Percentiles rank a stretch among this genome's conserved stretches.
Conservation (phyloP, 345 rosid species). For the Turnera subulata region DNA sequence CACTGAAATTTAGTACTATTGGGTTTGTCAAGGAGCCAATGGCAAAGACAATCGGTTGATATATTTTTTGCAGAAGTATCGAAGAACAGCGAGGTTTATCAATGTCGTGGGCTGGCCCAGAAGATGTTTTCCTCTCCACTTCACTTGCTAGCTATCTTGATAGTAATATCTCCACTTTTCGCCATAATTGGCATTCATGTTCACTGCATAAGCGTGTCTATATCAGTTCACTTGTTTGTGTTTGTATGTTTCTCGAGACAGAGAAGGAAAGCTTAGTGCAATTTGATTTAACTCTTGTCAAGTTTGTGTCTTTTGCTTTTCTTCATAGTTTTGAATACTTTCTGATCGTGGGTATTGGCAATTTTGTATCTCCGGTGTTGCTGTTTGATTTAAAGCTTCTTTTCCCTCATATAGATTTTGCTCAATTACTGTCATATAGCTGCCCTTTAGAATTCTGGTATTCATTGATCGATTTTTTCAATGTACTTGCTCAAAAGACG, state of each 20-base stretch:
- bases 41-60: constrained; percentile 29
- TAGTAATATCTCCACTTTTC: constrained; percentile 7
- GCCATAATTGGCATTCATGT: no score
- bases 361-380: background rate
- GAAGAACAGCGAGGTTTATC: constrained; percentile 32
- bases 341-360: background rate
- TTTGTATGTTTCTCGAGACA: background rate
- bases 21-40: constrained; percentile 28
- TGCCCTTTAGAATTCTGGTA: background rate
- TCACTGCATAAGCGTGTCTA: no score
- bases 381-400: background rate
- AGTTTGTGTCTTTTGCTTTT: background rate
- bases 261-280: background rate
- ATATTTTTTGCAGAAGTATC: constrained; percentile 20
- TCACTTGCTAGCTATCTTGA: constrained; percentile 31
- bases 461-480: no score
- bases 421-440: background rate
- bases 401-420: background rate
- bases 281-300: background rate
- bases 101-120: constrained; percentile 30
- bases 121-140: constrained; percentile 24
- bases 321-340: background rate
- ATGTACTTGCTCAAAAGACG: no score
- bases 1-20: no score
- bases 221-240: no score